These are phyloP conservation scores for Brasilioporus rufonigricans DNA, from an alignment of 768 basidiomycete species.

Conservation along the genomic window DNA sequence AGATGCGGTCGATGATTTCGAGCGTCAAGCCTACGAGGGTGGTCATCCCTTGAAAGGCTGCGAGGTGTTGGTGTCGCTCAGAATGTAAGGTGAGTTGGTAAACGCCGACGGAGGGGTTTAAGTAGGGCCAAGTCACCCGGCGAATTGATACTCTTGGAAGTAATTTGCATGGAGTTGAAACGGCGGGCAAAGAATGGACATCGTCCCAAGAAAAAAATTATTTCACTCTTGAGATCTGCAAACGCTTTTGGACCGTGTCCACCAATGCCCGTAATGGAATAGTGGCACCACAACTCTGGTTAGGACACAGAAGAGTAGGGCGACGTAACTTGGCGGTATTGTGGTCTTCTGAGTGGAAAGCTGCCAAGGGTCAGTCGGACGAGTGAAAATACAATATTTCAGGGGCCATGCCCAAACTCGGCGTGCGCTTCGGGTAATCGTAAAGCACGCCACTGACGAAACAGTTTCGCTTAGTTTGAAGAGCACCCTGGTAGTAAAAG, in stretches of 20 bases:
- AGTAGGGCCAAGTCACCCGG: not conserved
- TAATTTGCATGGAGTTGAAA: conserved; percentile 10
- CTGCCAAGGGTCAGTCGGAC: not conserved
- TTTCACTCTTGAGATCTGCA: conserved; percentile 19
- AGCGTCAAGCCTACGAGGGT: conserved; percentile 45
- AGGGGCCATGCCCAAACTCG: conserved; percentile 7
- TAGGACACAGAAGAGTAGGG: not conserved
- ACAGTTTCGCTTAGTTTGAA: no score
- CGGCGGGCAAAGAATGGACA: conserved; percentile 17
- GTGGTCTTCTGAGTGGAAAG: not conserved
- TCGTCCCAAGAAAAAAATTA: conserved; percentile 24
- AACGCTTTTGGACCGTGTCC: not conserved
- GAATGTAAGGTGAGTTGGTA: not conserved
- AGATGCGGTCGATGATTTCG: conserved; percentile 59
- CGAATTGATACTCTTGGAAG: conserved; percentile 11
- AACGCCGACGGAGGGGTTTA: not conserved
- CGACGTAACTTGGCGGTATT: conserved; percentile 1
- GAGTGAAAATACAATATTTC: not conserved
- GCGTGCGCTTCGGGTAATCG: not conserved
- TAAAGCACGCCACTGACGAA: no score
- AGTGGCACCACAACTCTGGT: not conserved
- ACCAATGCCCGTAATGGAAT: conserved; percentile 1
- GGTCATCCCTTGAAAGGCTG: not conserved
- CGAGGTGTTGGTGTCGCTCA: not conserved
- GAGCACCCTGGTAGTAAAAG: no score